phyloP scores from a whole-genome alignment of 345 rosid species.

The Citrus medica region DNA sequence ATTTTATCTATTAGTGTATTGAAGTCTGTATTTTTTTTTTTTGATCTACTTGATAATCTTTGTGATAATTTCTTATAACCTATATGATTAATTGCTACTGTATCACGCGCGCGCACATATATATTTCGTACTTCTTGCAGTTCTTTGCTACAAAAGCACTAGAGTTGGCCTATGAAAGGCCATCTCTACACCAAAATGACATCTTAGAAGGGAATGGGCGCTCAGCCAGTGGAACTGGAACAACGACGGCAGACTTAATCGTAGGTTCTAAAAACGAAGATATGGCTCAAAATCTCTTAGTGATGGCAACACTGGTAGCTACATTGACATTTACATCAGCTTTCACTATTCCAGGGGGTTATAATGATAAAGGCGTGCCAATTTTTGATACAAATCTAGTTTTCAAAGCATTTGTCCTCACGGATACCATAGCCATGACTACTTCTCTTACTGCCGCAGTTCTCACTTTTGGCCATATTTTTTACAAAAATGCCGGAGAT shows the following conservation, averaged over 20 bases:
- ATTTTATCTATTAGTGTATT: too few species aligned
- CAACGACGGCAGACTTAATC: neutral
- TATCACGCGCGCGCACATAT: rapidly evolving
- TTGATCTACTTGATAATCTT: too few species aligned
- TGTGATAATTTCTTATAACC: neutral
- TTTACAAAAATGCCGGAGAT: neutral
- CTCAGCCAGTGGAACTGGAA: neutral
- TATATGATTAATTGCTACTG: neutral
- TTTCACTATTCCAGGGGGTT: too few species aligned
- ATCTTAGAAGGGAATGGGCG: neutral
- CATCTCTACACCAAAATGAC: neutral
- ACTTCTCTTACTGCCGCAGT: neutral
- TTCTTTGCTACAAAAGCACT: neutral
- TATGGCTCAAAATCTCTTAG: neutral
- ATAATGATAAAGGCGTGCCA: too few species aligned
- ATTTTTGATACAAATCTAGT: too few species aligned
- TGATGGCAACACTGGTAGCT: too few species aligned
- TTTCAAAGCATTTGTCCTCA: neutral
- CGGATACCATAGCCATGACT: neutral
- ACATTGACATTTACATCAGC: too few species aligned
- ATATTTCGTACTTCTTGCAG: constrained; percentile 3
- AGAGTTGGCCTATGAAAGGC: neutral
- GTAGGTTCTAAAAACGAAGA: neutral
- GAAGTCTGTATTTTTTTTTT: too few species aligned
- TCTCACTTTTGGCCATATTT: neutral